Evolutionary conservation across 75 land plant species (phyloP), one percentile per base, ranked within the genome.

Genomic region (Isoetes taiwanensis): DNA sequence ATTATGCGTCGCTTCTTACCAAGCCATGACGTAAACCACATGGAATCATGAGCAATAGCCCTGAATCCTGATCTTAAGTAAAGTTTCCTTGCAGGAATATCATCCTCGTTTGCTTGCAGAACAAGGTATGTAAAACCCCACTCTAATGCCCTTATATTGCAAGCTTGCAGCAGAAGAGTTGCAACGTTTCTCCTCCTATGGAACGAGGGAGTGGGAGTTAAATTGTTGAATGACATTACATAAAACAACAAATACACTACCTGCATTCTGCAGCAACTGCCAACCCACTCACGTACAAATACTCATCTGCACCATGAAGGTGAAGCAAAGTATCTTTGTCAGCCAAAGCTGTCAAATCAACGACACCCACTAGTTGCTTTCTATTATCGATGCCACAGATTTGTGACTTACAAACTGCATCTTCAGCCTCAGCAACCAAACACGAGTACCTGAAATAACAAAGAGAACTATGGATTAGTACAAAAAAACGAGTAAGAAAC

Each of bases 391-490:
- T 14, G 30, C 63, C 58, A 43, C 27, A n/a, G n/a, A n/a, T n/a
- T n/a, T n/a, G n/a, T n/a, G n/a, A 30, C 32, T 42, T 54, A 14
- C 34, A 21, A 50, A 52, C 24, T 1, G 30, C 28, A n/a, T 37
- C 25, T 1, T 17, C 37, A 8, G 84, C 41, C 63, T 82, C 81
- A 19, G 96, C 96, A 31, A 94, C 84, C 62, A 94, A 72, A 67
- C 99, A 94, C 12, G 99, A 79, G 72, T 81, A 93, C 74, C 98
- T 93, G 85, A 46, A 56, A n/a, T n/a, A n/a, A n/a, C n/a, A n/a
- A n/a, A n/a, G n/a, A n/a, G n/a, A n/a, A n/a, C n/a, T n/a, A n/a
- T n/a, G n/a, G n/a, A n/a, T n/a, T n/a, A n/a, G n/a, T n/a, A 46
- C 50, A 46, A 46, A 46, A 46, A n/a, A n/a, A n/a, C n/a, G n/a